A percentile compares a stretch with the other conserved stretches of the same genome.
These are phyloP conservation scores for Blastobotrys buckinghamii DNA, from an alignment of 1,139 yeast genomes.

Conservation along the genomic window DNA sequence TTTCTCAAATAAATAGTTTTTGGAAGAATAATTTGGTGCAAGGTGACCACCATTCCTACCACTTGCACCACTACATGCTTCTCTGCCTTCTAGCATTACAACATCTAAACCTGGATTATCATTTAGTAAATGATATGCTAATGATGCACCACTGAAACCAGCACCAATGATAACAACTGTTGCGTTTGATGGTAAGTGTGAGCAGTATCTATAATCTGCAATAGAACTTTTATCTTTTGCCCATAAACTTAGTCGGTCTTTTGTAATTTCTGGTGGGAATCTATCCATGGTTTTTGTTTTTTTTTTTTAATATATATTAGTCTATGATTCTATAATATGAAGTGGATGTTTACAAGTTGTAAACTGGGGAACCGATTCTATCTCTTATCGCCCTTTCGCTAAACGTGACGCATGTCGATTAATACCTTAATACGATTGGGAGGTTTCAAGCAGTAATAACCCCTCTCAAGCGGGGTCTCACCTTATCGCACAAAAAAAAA, in stretches of 20 bases:
- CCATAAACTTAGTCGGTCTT: conserved; percentile 20
- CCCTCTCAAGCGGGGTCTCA: too few species aligned
- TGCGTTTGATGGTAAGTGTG: conserved; percentile 27
- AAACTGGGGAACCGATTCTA: background rate
- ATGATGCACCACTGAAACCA: conserved; percentile 40
- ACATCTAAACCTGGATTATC: conserved; percentile 19
- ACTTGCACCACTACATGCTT: conserved; percentile 43
- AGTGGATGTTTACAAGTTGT: too few species aligned
- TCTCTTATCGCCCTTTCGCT: too few species aligned
- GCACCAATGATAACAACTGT: conserved; percentile 39
- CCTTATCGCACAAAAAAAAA: too few species aligned
- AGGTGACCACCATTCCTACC: conserved; percentile 48
- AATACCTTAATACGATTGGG: too few species aligned
- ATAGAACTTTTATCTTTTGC: conserved; percentile 15
- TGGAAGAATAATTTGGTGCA: conserved; percentile 34
- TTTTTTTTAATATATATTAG: background rate
- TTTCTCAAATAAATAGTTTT: conserved; percentile 23
- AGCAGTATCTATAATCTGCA: conserved; percentile 20
- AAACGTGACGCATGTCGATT: too few species aligned
- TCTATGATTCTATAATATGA: too few species aligned
- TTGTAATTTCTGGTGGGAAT: conserved; percentile 12
- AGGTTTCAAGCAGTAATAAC: too few species aligned
- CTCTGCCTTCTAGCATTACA: conserved; percentile 40
- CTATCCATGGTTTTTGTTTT: background rate
- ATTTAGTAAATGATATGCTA: conserved; percentile 32